Evolutionary conservation across 2,329 filamentous ascomycete species (phyloP).

Genomic region (Apiospora koreana): DNA sequence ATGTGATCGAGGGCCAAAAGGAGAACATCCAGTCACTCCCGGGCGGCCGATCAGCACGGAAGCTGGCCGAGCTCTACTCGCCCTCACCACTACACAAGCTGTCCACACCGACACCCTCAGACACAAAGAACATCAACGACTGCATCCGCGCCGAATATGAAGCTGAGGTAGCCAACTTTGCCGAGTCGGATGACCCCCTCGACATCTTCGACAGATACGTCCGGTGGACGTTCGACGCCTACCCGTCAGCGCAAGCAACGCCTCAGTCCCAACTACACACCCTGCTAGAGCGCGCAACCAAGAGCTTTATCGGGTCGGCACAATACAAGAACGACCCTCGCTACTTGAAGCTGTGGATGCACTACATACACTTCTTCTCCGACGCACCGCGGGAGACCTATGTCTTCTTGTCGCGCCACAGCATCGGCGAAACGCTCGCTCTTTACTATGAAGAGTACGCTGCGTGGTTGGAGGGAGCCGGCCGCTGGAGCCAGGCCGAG

Average conservation of each 20-base stretch:
- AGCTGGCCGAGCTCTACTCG: conserved; percentile 81
- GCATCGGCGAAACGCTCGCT: conserved; percentile 82
- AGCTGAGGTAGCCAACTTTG: conserved; percentile 73
- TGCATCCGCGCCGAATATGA: conserved; percentile 83
- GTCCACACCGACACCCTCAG: conserved; percentile 65
- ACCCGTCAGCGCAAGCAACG: conserved; percentile 90
- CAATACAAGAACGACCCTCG: conserved; percentile 96
- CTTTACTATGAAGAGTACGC: conserved; percentile 98
- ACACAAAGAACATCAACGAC: conserved; percentile 77
- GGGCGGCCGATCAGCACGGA: conserved; percentile 82
- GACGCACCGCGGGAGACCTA: conserved; percentile 93
- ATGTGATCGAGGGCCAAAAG: conserved; percentile 94
- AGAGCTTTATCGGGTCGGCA: conserved; percentile 77
- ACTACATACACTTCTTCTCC: conserved; percentile 90
- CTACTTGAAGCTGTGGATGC: conserved; percentile 90
- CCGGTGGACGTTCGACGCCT: conserved; percentile 93
- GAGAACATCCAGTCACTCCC: conserved; percentile 97
- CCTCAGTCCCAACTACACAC: conserved; percentile 86
- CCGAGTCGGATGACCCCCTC: conserved; percentile 90
- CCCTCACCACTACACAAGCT: conserved; percentile 61
- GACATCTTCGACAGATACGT: conserved; percentile 97
- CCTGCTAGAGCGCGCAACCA: conserved; percentile 90
- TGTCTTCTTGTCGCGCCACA: conserved; percentile 85
- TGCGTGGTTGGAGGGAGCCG: conserved; percentile 83
- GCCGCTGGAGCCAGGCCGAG: conserved; percentile 86